These are phyloP conservation scores for Zoysia pacifica DNA, from an alignment of 176 grass and related monocot species.

Conservation along the genomic window DNA sequence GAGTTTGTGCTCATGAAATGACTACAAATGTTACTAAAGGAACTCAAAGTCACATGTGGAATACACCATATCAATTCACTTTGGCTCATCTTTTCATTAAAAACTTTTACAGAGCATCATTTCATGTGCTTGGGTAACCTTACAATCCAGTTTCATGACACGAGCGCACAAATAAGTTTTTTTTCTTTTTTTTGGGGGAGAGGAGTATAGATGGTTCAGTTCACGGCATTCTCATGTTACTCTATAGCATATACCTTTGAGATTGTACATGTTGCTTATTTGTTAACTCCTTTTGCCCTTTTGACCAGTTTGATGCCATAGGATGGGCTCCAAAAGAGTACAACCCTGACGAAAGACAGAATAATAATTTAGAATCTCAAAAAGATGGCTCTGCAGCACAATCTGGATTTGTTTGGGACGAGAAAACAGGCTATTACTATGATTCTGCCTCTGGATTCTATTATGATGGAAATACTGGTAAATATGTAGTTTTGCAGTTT, in stretches of 20 bases:
- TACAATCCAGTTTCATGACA: background rate
- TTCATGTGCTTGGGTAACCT: background rate
- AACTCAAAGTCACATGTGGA: background rate
- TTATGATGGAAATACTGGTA: conserved; percentile 99
- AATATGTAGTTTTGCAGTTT: background rate
- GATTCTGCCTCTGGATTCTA: conserved; percentile 98
- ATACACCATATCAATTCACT: too few species aligned
- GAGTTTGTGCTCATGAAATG: background rate
- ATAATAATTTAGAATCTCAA: conserved; percentile 46
- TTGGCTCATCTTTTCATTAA: too few species aligned
- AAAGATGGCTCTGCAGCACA: conserved; percentile 58
- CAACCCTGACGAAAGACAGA: conserved; percentile 73
- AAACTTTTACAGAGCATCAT: too few species aligned
- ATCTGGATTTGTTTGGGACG: conserved; percentile 97
- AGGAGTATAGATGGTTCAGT: background rate
- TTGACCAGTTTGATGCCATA: conserved; percentile 83
- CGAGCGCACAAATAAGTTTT: too few species aligned
- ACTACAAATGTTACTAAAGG: background rate
- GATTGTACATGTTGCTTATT: conserved; percentile 12
- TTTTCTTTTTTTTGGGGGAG: too few species aligned
- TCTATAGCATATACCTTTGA: conserved; percentile 16
- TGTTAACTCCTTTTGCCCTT: conserved; percentile 24
- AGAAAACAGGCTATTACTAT: conserved; percentile 98
- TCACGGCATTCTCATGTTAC: background rate
- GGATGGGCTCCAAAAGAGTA: conserved; percentile 97